Evolutionary conservation across 306 rosid species (phyloP), one percentile per base, ranked within the genome.

Genomic region (Rubus parviflorus): DNA sequence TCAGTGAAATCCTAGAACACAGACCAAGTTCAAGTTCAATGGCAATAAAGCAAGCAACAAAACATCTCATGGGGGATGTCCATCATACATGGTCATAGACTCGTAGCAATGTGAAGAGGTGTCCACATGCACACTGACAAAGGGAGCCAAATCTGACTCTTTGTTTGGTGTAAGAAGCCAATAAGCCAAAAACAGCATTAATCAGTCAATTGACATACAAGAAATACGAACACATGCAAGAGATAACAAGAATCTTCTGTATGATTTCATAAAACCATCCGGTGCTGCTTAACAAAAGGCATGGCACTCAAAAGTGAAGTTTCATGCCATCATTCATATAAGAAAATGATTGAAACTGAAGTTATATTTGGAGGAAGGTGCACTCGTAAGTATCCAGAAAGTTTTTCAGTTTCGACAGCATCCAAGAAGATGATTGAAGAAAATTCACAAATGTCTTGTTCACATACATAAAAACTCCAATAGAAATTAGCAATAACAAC

Each of bases 21-120:
- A 70, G 22, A 70, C 53, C 43, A 16, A 71, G 30, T 37, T 72
- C 35, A 72, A 72, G 75, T 8, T 17, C 75, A 70, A 16, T 3
- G 75, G 54, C 40, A 61, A 7, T 61, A 61, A 61, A 61, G 16
- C 41, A 67, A 67, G 51, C 46, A 38, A 63, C 46, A 22, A 57
- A 66, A 16, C 42, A 37, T 41, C 13, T 17, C 70, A 64, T n/a
- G n/a, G n/a, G n/a, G n/a, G n/a, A n/a, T n/a, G n/a, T n/a, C n/a
- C n/a, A n/a, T n/a, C n/a, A n/a, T n/a, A n/a, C n/a, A n/a, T n/a
- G n/a, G n/a, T n/a, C n/a, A n/a, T n/a, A n/a, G n/a, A n/a, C n/a
- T n/a, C n/a, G n/a, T n/a, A n/a, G n/a, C n/a, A n/a, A n/a, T n/a
- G n/a, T n/a, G 42, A 47, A 69, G 42, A 68, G 56, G 56, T 14